Base-by-base conservation (phyloP, 352 stramenopile species). In the Globisporangium mamillatum region DNA sequence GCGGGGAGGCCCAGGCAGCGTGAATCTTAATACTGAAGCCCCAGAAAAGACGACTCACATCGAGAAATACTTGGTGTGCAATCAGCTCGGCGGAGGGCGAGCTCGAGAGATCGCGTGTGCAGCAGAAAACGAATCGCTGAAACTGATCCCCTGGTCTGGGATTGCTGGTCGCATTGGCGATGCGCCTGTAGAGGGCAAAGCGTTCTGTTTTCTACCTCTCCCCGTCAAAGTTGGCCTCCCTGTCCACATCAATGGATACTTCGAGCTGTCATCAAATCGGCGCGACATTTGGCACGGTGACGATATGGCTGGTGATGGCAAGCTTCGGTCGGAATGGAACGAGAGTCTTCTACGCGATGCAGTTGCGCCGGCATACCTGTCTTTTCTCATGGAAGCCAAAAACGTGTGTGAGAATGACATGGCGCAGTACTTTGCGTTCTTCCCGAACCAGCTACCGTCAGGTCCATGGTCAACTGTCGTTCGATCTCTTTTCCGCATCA, bases 141-240 rank as follows among this genome's bases (percentile, higher is more conserved):
- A 94, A 64, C 74, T 97, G 22, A 94, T 98, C 67, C 92, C 92
- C 14, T 97, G 88, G 82, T 86, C 88, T 52, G 90, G 91, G 0
- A 81, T 98, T 68, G 92, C 92, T 9, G 79, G 81, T 54, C 76
- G 87, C n/a, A 78, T 97, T 62, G 74, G 84, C 55, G 72, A 72
- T 56, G 44, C 72, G 4, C 22, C 66, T 14, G 72, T 80, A 2
- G 80, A 93, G 46, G 87, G 85, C 6, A 76, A 83, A 6, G 93
- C 93, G 27, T 98, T 98, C 74, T 98, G 92, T 69, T 98, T 98
- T 59, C 74, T 98, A 18, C 93, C 93, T n/a, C 77, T 98, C 61
- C 93, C 93, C 25, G 91, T 97, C 22, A 82, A 83, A 64, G 91
- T 92, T 10, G 88, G 88, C 1, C 72, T 98, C 16, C 88, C 91